phyloP scores from a whole-genome alignment of 1,284 basidiomycete genomes.

The Ceratobasidium sp. region DNA sequence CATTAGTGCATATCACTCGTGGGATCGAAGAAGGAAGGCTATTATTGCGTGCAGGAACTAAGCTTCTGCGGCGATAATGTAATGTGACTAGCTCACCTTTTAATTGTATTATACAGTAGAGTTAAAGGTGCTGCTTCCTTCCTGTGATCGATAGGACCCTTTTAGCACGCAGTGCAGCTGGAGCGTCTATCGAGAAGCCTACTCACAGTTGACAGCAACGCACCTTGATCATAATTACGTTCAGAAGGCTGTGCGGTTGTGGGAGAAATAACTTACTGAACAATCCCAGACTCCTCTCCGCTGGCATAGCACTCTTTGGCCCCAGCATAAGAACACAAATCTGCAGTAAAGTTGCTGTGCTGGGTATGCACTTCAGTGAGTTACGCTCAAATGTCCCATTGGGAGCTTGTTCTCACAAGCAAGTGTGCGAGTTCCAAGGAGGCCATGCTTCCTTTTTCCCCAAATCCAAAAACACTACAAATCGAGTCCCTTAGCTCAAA shows the following conservation, averaged over 20 bases:
- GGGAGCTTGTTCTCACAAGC: not conserved
- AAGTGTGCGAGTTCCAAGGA: constrained; percentile 1
- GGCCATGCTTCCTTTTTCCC: not conserved
- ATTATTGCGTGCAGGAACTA: not conserved
- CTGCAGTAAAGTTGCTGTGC: constrained; percentile 12
- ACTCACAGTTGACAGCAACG: constrained; percentile 22
- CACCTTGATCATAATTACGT: not conserved
- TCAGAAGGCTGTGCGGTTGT: not conserved
- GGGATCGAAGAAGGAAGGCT: constrained; percentile 18
- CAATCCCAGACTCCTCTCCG: not conserved
- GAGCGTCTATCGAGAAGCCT: not conserved
- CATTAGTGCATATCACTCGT: constrained; percentile 21
- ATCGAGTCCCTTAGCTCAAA: not conserved
- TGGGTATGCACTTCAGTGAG: not conserved
- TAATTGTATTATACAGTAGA: not conserved
- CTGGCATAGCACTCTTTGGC: not conserved
- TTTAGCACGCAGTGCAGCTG: not conserved
- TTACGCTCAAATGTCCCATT: not conserved
- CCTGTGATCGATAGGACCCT: not conserved
- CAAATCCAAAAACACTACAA: constrained; percentile 7
- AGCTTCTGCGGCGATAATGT: not conserved
- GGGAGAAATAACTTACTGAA: not conserved
- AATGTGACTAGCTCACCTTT: not conserved
- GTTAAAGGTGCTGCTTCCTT: not conserved
- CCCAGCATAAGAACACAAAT: not conserved